phyloP scores from a whole-genome alignment of 192 early-diverging fungal genomes.

The Gryganskiella cystojenkinii region DNA sequence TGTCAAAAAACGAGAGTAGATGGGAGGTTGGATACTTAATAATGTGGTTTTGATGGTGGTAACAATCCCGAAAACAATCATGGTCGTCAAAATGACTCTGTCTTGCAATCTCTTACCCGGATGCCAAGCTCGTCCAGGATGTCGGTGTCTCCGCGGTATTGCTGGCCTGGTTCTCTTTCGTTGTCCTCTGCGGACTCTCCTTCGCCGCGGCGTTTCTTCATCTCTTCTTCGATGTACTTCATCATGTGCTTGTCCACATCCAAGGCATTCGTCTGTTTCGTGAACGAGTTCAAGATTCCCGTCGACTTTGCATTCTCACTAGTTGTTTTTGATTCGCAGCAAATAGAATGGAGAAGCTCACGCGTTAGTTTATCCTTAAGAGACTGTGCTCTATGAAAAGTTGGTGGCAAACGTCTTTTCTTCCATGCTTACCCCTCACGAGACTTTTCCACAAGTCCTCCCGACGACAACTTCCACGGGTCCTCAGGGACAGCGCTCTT shows the following conservation, averaged over 20 bases:
- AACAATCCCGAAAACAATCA: slow-evolving; percentile 23
- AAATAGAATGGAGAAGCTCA: no score
- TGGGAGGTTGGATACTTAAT: not conserved
- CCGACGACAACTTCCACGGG: slow-evolving; percentile 67
- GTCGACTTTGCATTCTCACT: slow-evolving; percentile 49
- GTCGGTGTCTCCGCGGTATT: slow-evolving; percentile 49
- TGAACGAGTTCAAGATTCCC: slow-evolving; percentile 72
- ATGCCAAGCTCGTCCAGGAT: slow-evolving; percentile 47
- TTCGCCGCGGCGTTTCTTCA: slow-evolving; percentile 67
- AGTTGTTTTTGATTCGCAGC: no score
- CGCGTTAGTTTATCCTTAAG: no score
- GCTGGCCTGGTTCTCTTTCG: slow-evolving; percentile 18
- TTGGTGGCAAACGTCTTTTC: no score
- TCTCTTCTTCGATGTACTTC: slow-evolving; percentile 85
- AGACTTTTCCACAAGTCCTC: slow-evolving; percentile 62
- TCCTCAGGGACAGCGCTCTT: slow-evolving; percentile 55
- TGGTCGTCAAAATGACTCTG: not conserved
- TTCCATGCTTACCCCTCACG: slow-evolving; percentile 30
- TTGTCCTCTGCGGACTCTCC: slow-evolving; percentile 33
- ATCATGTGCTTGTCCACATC: slow-evolving; percentile 90
- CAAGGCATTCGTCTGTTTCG: slow-evolving; percentile 77
- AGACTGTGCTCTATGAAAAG: no score
- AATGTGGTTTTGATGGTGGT: not conserved
- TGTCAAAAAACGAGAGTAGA: not conserved
- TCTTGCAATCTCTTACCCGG: slow-evolving; percentile 11